phyloP scores from a whole-genome alignment of 2,329 filamentous ascomycete genomes.

The Sarocladiaceae sp. region DNA sequence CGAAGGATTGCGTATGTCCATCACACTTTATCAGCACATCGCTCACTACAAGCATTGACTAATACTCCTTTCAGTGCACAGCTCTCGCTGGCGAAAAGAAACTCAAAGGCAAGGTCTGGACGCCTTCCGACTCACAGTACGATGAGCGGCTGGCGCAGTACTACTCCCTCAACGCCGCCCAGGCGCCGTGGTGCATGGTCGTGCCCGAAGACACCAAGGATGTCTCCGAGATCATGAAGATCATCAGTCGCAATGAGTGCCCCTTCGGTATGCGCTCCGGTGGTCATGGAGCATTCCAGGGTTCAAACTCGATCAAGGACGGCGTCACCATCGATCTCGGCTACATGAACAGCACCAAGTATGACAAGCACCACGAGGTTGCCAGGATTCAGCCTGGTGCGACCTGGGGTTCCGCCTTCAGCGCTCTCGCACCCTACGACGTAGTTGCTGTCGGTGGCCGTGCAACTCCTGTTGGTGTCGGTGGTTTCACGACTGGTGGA shows the following conservation, averaged over 20 bases:
- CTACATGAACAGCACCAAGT: conserved; percentile 14
- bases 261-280: conserved; percentile 24
- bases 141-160: conserved; percentile 19
- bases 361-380: conserved; percentile 22
- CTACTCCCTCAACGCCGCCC: conserved; percentile 26
- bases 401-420: conserved; percentile 28
- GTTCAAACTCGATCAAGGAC: conserved; percentile 19
- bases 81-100: conserved; percentile 15
- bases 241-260: conserved; percentile 13
- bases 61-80: conserved; percentile 16
- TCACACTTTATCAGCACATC: not conserved
- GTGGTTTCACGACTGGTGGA: conserved; percentile 18
- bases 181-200: conserved; percentile 24
- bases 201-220: conserved; percentile 19
- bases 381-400: conserved; percentile 38
- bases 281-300: conserved; percentile 22
- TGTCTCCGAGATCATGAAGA: conserved; percentile 16
- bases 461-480: conserved; percentile 23
- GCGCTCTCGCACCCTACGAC: conserved; percentile 20
- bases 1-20: not conserved
- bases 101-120: conserved; percentile 18
- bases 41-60: not conserved
- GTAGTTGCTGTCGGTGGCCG: conserved; percentile 38
- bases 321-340: conserved; percentile 19
- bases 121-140: conserved; percentile 16